Percentiles rank a stretch among this genome's conserved stretches.
Evolutionary conservation across 1,139 yeast genomes (phyloP).

Genomic region (Candida albicans): DNA sequence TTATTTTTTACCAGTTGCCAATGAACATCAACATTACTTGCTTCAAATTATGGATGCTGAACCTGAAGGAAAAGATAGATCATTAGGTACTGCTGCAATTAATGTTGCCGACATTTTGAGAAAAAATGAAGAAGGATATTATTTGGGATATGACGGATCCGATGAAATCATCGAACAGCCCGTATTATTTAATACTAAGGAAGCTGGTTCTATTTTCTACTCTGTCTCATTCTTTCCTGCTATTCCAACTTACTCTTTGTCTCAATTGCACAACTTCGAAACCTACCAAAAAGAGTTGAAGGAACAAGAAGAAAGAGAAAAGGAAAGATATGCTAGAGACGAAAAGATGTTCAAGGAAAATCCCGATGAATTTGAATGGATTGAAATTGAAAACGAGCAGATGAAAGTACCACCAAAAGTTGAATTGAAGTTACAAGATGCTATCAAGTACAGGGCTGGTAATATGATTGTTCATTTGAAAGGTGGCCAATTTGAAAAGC

Average conservation of each 20-base stretch:
- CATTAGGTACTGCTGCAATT: slow-evolving; percentile 59
- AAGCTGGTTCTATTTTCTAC: slow-evolving; percentile 52
- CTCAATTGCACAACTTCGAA: slow-evolving; percentile 45
- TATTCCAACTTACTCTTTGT: slow-evolving; percentile 58
- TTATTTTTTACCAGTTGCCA: slow-evolving; percentile 61
- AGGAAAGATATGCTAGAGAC: slow-evolving; percentile 36
- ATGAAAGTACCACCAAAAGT: slow-evolving; percentile 45
- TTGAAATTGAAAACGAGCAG: slow-evolving; percentile 51
- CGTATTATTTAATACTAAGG: slow-evolving; percentile 43
- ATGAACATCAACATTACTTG: slow-evolving; percentile 58
- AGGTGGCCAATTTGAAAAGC: slow-evolving; percentile 47
- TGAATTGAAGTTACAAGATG: slow-evolving; percentile 52
- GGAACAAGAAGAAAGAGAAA: slow-evolving; percentile 37
- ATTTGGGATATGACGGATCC: slow-evolving; percentile 53
- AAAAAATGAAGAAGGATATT: slow-evolving; percentile 46
- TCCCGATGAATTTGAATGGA: slow-evolving; percentile 67
- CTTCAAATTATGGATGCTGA: slow-evolving; percentile 68
- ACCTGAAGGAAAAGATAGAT: slow-evolving; percentile 59
- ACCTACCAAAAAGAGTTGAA: slow-evolving; percentile 32
- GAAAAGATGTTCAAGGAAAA: slow-evolving; percentile 53
- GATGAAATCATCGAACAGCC: slow-evolving; percentile 46
- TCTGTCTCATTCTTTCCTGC: slow-evolving; percentile 65
- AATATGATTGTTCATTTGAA: slow-evolving; percentile 53
- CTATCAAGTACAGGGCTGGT: slow-evolving; percentile 61
- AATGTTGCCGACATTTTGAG: slow-evolving; percentile 51